Evolutionary conservation across 2,329 filamentous ascomycete species (phyloP).

Genomic region (Byssochlamys sp.): DNA sequence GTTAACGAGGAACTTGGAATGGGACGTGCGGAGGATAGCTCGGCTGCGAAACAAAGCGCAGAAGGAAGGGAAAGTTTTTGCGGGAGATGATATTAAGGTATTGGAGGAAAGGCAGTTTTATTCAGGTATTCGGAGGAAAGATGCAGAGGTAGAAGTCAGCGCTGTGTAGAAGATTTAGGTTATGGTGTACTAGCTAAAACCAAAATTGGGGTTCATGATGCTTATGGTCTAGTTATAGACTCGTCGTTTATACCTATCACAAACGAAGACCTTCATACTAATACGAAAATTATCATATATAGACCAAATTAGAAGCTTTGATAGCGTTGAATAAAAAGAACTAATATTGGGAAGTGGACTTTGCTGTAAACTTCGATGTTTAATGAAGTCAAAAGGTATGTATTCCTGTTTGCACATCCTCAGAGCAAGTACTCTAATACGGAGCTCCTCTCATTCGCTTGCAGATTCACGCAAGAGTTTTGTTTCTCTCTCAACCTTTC

Average conservation of each 20-base stretch:
- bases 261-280: too few relatives aligned
- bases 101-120: conserved; percentile 3
- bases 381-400: background rate
- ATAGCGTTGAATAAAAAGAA: too few relatives aligned
- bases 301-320: too few relatives aligned
- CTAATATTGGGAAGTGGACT: background rate
- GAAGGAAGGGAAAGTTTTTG: conserved; percentile 17
- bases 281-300: too few relatives aligned
- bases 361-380: background rate
- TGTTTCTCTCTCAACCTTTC: conserved; percentile 19
- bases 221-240: too few relatives aligned
- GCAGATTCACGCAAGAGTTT: background rate
- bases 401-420: background rate
- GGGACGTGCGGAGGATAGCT: conserved; percentile 26
- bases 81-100: conserved; percentile 17
- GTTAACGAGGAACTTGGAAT: conserved; percentile 33
- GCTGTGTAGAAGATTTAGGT: background rate
- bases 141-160: background rate
- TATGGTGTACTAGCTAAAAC: background rate
- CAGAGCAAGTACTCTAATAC: background rate
- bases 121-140: background rate
- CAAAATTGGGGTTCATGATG: background rate
- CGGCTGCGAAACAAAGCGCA: conserved; percentile 20
- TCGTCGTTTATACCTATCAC: too few relatives aligned
- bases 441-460: background rate